Percentiles rank a stretch among this genome's conserved stretches.
Conservation (phyloP, 768 basidiomycete species). For the Lentinula guzmanii region DNA sequence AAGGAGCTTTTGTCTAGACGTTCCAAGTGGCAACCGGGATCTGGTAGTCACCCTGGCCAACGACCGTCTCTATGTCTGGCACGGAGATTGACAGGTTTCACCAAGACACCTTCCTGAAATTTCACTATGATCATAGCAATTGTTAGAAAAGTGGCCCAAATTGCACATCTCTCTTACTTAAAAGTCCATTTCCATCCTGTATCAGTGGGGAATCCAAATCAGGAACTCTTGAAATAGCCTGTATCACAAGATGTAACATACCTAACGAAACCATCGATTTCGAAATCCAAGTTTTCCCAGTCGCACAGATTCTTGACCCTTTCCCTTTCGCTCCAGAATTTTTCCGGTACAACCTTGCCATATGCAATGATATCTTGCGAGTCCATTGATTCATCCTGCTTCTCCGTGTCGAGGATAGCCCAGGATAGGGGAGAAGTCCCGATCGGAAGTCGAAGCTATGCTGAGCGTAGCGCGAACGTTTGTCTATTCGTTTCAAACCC, state of each 20-base stretch:
- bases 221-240: background rate
- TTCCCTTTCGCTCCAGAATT: constrained; percentile 20
- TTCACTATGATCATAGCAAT: constrained; percentile 25
- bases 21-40: background rate
- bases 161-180: constrained; percentile 17
- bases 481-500: no score
- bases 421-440: no score
- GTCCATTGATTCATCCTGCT: constrained; percentile 34
- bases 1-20: no score
- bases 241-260: constrained; percentile 4
- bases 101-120: constrained; percentile 35
- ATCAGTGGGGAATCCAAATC: constrained; percentile 10
- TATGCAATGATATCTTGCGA: constrained; percentile 43
- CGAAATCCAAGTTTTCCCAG: constrained; percentile 30
- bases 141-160: background rate
- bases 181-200: constrained; percentile 47
- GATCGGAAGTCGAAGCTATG: no score
- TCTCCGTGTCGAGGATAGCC: constrained; percentile 18
- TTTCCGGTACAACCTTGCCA: constrained; percentile 21
- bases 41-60: background rate
- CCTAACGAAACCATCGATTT: constrained; percentile 44
- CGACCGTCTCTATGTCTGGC: background rate
- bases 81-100: constrained; percentile 28
- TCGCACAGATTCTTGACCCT: constrained; percentile 33
- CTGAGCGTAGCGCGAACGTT: no score